Conservation (phyloP, 1,284 basidiomycete species). For the Farysia itapuensis region DNA sequence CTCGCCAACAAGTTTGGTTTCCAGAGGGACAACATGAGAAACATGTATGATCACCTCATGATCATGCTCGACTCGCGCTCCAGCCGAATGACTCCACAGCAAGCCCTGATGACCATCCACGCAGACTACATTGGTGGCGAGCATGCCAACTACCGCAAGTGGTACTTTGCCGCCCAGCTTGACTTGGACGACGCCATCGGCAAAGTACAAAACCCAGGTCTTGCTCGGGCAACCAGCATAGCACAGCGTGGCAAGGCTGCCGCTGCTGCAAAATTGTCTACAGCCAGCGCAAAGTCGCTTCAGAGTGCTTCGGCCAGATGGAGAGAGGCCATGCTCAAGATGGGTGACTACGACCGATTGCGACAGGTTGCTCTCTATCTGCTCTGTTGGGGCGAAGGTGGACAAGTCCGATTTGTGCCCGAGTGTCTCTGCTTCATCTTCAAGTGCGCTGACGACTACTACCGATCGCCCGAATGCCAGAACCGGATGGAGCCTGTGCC, state of each 20-base stretch:
- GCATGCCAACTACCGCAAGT: constrained; percentile 64
- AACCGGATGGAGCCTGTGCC: constrained; percentile 88
- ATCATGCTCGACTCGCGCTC: constrained; percentile 77
- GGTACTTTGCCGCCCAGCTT: constrained; percentile 99
- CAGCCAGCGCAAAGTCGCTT: constrained; percentile 74
- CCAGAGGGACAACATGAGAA: constrained; percentile 73
- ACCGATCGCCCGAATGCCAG: constrained; percentile 98
- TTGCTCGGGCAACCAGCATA: constrained; percentile 79
- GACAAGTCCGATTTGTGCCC: constrained; percentile 95
- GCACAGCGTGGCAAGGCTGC: constrained; percentile 62
- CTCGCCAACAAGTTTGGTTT: constrained; percentile 99
- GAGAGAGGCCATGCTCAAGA: constrained; percentile 97
- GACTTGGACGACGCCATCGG: constrained; percentile 98
- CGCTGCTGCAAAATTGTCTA: constrained; percentile 64
- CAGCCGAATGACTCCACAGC: constrained; percentile 87
- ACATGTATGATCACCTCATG: constrained; percentile 94
- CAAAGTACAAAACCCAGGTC: constrained; percentile 83
- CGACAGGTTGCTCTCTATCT: constrained; percentile 94
- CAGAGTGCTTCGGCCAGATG: constrained; percentile 85
- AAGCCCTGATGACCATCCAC: constrained; percentile 85
- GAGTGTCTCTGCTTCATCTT: constrained; percentile 99
- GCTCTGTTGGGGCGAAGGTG: constrained; percentile 97
- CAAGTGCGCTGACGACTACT: constrained; percentile 99
- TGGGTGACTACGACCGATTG: constrained; percentile 96
- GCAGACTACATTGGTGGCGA: constrained; percentile 97